Conservation (phyloP, 176 grass and related monocot species). For the Cenchrus purpureus region DNA sequence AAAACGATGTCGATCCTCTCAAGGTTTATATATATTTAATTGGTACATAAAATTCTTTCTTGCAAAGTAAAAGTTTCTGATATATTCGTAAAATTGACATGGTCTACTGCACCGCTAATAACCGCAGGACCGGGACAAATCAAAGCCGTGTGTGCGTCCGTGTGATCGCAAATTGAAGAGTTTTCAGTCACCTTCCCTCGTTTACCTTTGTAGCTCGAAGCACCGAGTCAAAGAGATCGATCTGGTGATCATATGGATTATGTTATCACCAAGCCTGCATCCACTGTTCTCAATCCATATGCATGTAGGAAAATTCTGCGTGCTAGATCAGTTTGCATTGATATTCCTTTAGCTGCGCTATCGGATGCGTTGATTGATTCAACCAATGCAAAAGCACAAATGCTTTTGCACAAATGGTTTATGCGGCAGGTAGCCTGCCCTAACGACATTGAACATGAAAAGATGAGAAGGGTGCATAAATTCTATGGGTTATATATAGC, state of each 20-base stretch:
- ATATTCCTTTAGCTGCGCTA: too few relatives aligned
- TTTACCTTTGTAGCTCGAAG: neutral
- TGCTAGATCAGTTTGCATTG: neutral
- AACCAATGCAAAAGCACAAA: neutral
- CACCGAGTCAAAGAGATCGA: slow-evolving; percentile 10
- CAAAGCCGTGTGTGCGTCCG: neutral
- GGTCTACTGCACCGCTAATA: neutral
- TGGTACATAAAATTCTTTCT: neutral
- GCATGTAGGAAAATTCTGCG: neutral
- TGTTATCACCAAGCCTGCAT: neutral
- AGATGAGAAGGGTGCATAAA: neutral
- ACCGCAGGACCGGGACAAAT: slow-evolving; percentile 4
- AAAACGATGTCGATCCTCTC: neutral
- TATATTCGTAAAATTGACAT: neutral
- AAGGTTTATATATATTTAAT: neutral
- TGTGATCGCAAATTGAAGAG: neutral
- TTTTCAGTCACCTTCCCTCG: slow-evolving; percentile 1
- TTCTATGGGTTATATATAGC: neutral
- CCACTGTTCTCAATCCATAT: neutral
- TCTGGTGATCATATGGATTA: neutral
- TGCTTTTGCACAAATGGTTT: neutral
- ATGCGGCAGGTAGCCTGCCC: neutral
- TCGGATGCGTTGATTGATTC: neutral
- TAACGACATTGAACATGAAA: neutral
- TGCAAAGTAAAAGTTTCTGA: neutral